Percentiles rank a stretch among this genome's conserved stretches.
These are phyloP conservation scores for Beauveria sp. DNA, from an alignment of 2,329 filamentous ascomycete genomes.

Conservation along the genomic window DNA sequence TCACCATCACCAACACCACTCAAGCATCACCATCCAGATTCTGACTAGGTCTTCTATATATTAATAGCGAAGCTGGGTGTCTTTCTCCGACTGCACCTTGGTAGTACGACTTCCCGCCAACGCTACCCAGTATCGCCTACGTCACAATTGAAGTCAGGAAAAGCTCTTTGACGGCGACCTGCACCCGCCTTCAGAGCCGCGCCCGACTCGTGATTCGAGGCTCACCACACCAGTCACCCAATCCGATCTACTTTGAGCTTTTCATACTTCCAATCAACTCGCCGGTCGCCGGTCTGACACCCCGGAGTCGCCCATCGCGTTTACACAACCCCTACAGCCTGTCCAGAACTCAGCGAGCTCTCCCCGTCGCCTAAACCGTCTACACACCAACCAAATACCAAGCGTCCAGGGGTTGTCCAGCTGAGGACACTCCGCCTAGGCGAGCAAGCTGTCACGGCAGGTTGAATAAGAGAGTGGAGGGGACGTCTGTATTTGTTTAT, in stretches of 20 bases:
- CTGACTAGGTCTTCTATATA: constrained; percentile 2
- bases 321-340: neutral
- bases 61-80: constrained; percentile 7
- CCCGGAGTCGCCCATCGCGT: neutral
- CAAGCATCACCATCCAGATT: constrained; percentile 7
- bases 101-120: neutral
- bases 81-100: neutral
- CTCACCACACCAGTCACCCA: neutral
- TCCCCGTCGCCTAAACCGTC: neutral
- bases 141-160: constrained; percentile 16
- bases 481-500: constrained; percentile 39
- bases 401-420: constrained; percentile 22
- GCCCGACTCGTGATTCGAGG: constrained; percentile 8
- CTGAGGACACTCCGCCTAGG: constrained; percentile 24
- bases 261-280: neutral
- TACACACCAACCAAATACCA: neutral
- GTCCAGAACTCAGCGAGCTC: neutral
- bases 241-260: neutral
- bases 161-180: constrained; percentile 33
- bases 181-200: constrained; percentile 30
- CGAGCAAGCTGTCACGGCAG: constrained; percentile 31
- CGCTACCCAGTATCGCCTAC: constrained; percentile 13
- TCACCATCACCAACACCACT: constrained; percentile 14
- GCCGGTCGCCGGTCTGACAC: neutral
- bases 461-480: constrained; percentile 46